Evolutionary conservation across 768 basidiomycete genomes (phyloP).

Genomic region (Auricularia cornea): DNA sequence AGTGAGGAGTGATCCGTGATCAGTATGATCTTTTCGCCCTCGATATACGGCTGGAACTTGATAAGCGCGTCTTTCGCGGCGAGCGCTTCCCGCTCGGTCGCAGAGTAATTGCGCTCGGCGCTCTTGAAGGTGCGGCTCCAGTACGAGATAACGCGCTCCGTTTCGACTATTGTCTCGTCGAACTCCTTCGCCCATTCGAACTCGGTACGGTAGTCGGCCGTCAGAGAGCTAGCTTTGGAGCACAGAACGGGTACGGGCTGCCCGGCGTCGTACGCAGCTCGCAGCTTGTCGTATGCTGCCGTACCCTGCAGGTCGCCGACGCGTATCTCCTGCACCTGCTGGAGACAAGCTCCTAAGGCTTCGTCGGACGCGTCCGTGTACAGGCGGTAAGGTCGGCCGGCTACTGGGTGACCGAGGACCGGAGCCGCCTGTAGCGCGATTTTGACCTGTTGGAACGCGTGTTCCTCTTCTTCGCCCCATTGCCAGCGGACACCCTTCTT

Average conservation of each 20-base stretch:
- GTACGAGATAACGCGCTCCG: conserved; percentile 10
- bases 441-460: conserved; percentile 24
- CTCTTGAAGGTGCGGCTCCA: conserved; percentile 11
- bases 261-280: conserved; percentile 3
- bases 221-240: conserved; percentile 10
- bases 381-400: conserved; percentile 24
- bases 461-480: conserved; percentile 17
- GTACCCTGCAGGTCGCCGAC: conserved; percentile 17
- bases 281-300: conserved; percentile 11
- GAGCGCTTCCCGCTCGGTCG: conserved; percentile 11
- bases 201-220: conserved; percentile 20
- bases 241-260: conserved; percentile 1
- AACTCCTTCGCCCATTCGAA: conserved; percentile 14
- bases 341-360: conserved; percentile 24
- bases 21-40: conserved; percentile 8
- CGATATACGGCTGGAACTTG: conserved; percentile 12
- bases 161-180: conserved; percentile 7
- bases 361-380: conserved; percentile 5
- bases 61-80: conserved; percentile 11
- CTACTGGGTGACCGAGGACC: conserved; percentile 23
- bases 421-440: conserved; percentile 23
- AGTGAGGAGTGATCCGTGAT: conserved; percentile 13
- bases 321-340: conserved; percentile 18
- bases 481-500: conserved; percentile 19
- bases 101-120: conserved; percentile 11